Evolutionary conservation across 139 green algal species (phyloP), one percentile per base, ranked within the genome.

Genomic region (Raphidocelis subcapitata): DNA sequence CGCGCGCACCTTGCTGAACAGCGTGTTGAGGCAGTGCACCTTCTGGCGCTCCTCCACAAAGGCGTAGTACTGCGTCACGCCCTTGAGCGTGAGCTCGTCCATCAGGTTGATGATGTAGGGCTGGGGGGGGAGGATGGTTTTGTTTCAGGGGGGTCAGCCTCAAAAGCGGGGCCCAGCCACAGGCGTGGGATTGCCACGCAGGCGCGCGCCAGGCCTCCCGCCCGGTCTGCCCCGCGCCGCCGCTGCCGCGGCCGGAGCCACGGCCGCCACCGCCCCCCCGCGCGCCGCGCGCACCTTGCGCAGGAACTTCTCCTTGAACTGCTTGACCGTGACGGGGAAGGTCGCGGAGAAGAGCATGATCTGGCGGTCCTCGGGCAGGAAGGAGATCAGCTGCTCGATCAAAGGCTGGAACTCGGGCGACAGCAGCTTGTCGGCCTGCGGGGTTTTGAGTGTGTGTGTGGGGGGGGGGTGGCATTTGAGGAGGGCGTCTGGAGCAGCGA

Each of bases 91-190:
- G 26, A 99, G 91, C 88, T 99, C 95, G 63, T 99, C 96, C 96
- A 99, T 99, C 12, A 99, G 85, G 86, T 99, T 99, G 76, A 99
- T 98, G 73, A 99, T 92, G 82, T 99, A 98, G 0, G 96, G 96
- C 85, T n/a, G n/a, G n/a, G n/a, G n/a, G n/a, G n/a, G n/a, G n/a
- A n/a, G n/a, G n/a, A n/a, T 96, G 97, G 71, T 87, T 90, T 59
- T 76, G 75, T n/a, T n/a, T n/a, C n/a, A n/a, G n/a, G n/a, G n/a
- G n/a, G n/a, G n/a, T n/a, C n/a, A n/a, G n/a, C n/a, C n/a, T 56
- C 49, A 56, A 56, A 16, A 56, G 49, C 49, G 20, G 49, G 16
- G 16, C 20, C 16, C 20, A n/a, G 16, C 49, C 49, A 56, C 49
- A 56, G 49, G 16, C 20, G 16, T 56, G 49, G 16, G 16, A n/a